Evolutionary conservation across 2,329 filamentous ascomycete genomes (phyloP).

Genomic region (Alternaria conjuncta): DNA sequence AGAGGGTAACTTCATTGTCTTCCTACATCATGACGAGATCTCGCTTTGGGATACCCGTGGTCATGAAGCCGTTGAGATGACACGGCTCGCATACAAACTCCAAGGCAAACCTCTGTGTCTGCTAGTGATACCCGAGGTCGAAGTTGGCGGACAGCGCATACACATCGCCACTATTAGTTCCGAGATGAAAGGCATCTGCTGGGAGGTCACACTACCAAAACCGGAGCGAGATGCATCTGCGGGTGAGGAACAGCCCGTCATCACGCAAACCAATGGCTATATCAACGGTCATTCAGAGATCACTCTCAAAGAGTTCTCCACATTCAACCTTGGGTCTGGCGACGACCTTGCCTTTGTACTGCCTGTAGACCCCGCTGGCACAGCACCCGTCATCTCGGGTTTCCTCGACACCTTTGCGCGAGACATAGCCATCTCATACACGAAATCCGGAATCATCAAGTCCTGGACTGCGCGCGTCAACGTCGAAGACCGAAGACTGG

Average conservation of each 20-base stretch:
- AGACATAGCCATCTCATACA: constrained; percentile 87
- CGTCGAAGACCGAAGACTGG: constrained; percentile 63
- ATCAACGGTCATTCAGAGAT: constrained; percentile 45
- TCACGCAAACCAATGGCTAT: constrained; percentile 32
- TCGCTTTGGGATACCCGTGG: constrained; percentile 80
- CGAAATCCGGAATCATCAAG: constrained; percentile 72
- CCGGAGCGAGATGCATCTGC: constrained; percentile 36
- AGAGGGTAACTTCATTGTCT: constrained; percentile 80
- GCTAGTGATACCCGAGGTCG: constrained; percentile 72
- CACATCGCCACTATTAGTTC: constrained; percentile 86
- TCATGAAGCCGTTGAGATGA: constrained; percentile 64
- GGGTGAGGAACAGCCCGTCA: constrained; percentile 34
- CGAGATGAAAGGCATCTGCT: constrained; percentile 78
- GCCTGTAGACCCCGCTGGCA: constrained; percentile 85
- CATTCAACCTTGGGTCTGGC: constrained; percentile 68
- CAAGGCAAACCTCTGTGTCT: constrained; percentile 79
- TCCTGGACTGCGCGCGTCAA: constrained; percentile 87
- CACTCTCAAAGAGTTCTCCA: constrained; percentile 70
- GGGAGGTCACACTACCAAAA: constrained; percentile 73
- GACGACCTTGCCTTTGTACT: constrained; percentile 67
- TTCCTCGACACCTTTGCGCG: constrained; percentile 86
- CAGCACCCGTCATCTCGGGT: constrained; percentile 71
- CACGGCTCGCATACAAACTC: constrained; percentile 64
- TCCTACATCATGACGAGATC: constrained; percentile 73
- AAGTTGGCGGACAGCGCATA: constrained; percentile 56